Evolutionary conservation across 1,284 basidiomycete genomes (phyloP).

Genomic region (Coniophora puteana): DNA sequence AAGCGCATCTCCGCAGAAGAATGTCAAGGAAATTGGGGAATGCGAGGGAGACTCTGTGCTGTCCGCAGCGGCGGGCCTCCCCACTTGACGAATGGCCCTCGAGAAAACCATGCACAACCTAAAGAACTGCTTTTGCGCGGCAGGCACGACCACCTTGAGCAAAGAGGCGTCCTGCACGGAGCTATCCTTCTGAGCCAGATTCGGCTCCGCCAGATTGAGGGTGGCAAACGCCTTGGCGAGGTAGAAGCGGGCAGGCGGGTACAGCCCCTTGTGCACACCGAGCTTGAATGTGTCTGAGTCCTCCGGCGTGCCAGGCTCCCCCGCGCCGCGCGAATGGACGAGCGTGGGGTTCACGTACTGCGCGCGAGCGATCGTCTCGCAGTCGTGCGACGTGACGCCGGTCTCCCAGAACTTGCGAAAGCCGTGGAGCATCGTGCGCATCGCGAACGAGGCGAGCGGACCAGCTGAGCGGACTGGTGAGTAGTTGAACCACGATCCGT

Average conservation of each 20-base stretch:
- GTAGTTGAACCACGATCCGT: conserved; percentile 2
- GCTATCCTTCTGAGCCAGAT: background rate
- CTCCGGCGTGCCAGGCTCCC: no score
- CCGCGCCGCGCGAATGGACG: conserved; percentile 31
- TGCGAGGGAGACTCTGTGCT: background rate
- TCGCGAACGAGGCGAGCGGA: conserved; percentile 20
- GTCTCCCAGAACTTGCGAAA: conserved; percentile 34
- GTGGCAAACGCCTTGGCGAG: conserved; percentile 28
- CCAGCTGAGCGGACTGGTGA: conserved; percentile 29
- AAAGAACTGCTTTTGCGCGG: conserved; percentile 30
- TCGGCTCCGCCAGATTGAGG: no score
- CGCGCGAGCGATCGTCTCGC: conserved; percentile 18
- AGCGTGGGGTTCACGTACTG: conserved; percentile 39
- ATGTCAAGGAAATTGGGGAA: conserved; percentile 9
- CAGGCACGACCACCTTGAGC: conserved; percentile 15
- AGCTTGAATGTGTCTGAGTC: no score
- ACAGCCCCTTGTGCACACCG: conserved; percentile 38
- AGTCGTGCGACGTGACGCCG: conserved; percentile 29
- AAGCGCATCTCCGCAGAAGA: conserved; percentile 22
- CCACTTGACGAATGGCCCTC: background rate
- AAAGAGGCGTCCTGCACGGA: conserved; percentile 23
- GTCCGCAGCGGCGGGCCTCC: no score
- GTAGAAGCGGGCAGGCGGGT: conserved; percentile 40
- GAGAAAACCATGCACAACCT: conserved; percentile 19
- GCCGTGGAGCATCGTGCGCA: conserved; percentile 11